Base-by-base conservation (phyloP, 2,329 filamentous ascomycete genomes). In the Penicillium hordei region DNA sequence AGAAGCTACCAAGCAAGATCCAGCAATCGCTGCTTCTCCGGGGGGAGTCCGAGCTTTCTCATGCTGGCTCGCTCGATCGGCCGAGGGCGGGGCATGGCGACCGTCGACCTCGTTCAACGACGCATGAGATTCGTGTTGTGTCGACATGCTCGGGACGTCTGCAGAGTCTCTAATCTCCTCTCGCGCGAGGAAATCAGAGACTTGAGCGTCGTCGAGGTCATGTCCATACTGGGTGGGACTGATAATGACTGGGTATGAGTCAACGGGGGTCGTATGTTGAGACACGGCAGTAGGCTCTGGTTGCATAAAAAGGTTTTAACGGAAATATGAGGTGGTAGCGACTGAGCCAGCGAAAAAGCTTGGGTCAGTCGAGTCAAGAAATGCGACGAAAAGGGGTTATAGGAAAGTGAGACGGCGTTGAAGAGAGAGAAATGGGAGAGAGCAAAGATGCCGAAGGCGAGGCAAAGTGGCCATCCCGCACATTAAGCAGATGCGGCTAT, bases 301-400 rank as follows among this genome's bases (percentile, higher is more conserved):
- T 82, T 85, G 85, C 85, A 88, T 88, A 87, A 82, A 87, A 87
- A 73, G 74, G 60, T 70, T 71, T 74, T 70, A 68, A 65, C 63
- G 63, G 64, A 66, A 65, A 69, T 58, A 5, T 59, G 58, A 51
- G 66, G 64, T 65, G 65, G 65, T 68, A 67, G 69, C 71, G 83
- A 86, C 84, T 81, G 84, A 86, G 78, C 83, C 81, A 80, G 75
- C 63, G 57, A 57, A 50, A 27, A 45, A 52, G 71, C 72, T 76
- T 78, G 79, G 80, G 68, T 80, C 81, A 83, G 82, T 80, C 81
- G 70, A 66, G 51, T 54, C 39, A 57, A 33, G 13, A 48, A 57
- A 33, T 34, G 23, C 25, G 49, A 57, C 50, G 33, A 43, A 34
- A 55, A 44, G 49, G 34, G 53, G 25, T 54, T 36, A 48, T 60